Percentiles rank a stretch among this genome's conserved stretches.
Evolutionary conservation across 2,329 filamentous ascomycete genomes (phyloP).

Genomic region (Neurospora crassa): DNA sequence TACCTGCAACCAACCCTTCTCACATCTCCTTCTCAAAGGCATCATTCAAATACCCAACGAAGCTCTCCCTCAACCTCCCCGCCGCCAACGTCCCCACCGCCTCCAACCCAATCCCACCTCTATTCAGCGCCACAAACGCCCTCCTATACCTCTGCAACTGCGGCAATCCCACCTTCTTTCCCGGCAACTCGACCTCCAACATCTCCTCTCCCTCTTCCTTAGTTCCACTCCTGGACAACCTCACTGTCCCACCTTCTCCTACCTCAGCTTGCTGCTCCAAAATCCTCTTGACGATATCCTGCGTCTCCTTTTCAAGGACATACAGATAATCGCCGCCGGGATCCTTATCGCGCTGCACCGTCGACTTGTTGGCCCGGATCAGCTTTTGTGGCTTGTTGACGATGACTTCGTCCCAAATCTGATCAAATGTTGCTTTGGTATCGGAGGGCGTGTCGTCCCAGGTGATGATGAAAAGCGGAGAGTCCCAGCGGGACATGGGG

Average conservation of each 20-base stretch:
- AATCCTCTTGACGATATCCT: slow-evolving; percentile 63
- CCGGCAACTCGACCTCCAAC: slow-evolving; percentile 55
- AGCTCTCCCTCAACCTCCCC: slow-evolving; percentile 49
- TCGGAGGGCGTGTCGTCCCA: slow-evolving; percentile 64
- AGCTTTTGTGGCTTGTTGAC: slow-evolving; percentile 53
- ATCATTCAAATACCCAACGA: slow-evolving; percentile 59
- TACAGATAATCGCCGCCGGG: slow-evolving; percentile 67
- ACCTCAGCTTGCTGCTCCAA: slow-evolving; percentile 61
- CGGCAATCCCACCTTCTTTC: slow-evolving; percentile 56
- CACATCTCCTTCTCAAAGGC: slow-evolving; percentile 49
- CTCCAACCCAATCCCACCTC: slow-evolving; percentile 55
- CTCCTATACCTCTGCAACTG: slow-evolving; percentile 69
- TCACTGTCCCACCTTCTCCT: slow-evolving; percentile 48
- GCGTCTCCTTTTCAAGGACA: slow-evolving; percentile 68
- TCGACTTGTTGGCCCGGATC: slow-evolving; percentile 66
- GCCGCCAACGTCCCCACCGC: slow-evolving; percentile 43
- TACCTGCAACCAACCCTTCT: slow-evolving; percentile 10
- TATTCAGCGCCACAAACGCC: slow-evolving; percentile 68
- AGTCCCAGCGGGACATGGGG: slow-evolving; percentile 76
- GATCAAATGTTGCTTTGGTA: slow-evolving; percentile 46
- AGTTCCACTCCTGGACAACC: slow-evolving; percentile 28
- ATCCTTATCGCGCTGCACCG: slow-evolving; percentile 54
- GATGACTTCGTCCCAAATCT: slow-evolving; percentile 62
- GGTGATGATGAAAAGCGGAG: slow-evolving; percentile 68
- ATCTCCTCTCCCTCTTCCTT: slow-evolving; percentile 33